Conservation (phyloP, 768 basidiomycete genomes). For the Favolaschia claudopus region DNA sequence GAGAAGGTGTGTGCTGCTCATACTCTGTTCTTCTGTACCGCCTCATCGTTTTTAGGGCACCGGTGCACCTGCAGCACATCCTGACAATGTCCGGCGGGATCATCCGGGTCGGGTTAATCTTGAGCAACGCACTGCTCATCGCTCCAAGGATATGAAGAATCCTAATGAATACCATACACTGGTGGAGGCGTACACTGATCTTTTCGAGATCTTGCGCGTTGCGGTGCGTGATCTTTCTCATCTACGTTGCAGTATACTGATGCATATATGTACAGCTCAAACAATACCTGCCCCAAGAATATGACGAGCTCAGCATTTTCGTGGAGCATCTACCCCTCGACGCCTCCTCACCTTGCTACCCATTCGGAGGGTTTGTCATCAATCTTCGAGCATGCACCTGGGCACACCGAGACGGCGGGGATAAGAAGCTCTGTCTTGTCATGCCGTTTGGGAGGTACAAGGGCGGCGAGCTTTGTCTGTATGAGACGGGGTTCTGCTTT, state of each 20-base stretch:
- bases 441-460: conserved; percentile 19
- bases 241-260: neutral
- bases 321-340: neutral
- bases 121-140: neutral
- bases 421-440: conserved; percentile 25
- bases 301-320: neutral
- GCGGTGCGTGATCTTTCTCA: neutral
- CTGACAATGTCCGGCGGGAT: neutral
- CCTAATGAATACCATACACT: neutral
- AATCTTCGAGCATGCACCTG: neutral
- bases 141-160: neutral
- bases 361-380: neutral
- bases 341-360: conserved; percentile 1
- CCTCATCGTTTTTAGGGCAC: neutral
- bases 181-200: neutral
- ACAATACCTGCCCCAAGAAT: neutral
- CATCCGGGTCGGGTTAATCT: neutral
- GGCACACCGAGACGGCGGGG: neutral
- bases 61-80: neutral
- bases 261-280: neutral
- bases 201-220: neutral
- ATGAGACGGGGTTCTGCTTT: conserved; percentile 29
- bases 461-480: conserved; percentile 29
- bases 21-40: neutral
- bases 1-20: neutral